Evolutionary conservation across 73 alveolate genomes (phyloP).

Genomic region (Tetrahymena thermophila): DNA sequence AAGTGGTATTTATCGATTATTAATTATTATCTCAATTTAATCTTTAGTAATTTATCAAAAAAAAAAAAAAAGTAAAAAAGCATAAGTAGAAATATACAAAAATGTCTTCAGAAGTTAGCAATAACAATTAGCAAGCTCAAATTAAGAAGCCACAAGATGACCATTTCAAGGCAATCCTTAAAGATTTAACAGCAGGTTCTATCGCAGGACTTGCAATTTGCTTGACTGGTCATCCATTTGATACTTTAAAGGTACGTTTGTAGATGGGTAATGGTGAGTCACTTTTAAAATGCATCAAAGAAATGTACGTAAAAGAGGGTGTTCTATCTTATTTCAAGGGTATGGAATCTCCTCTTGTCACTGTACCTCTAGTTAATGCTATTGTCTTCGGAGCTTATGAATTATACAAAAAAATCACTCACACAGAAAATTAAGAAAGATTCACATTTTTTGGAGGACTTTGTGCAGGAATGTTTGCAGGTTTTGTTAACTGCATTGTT

Average conservation of each 20-base stretch:
- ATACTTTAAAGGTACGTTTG: slow-evolving; percentile 37
- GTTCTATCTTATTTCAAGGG: slow-evolving; percentile 47
- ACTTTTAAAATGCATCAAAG: not conserved
- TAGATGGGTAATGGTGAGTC: slow-evolving; percentile 11
- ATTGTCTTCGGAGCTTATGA: slow-evolving; percentile 53
- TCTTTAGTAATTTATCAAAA: not conserved
- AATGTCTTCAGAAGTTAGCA: not conserved
- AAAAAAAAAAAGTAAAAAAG: not conserved
- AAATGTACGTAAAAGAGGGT: slow-evolving; percentile 21
- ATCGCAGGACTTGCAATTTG: slow-evolving; percentile 24
- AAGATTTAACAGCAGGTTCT: slow-evolving; percentile 32
- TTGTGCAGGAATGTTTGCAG: slow-evolving; percentile 47
- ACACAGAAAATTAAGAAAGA: not conserved
- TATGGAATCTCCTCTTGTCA: slow-evolving; percentile 41
- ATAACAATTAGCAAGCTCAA: not conserved
- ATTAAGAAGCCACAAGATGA: not conserved
- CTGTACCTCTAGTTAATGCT: slow-evolving; percentile 51
- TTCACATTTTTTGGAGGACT: slow-evolving; percentile 26
- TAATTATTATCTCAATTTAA: not conserved
- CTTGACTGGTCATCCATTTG: slow-evolving; percentile 35
- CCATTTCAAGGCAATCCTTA: not conserved
- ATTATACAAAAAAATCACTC: slow-evolving; percentile 20
- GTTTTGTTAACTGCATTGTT: slow-evolving; percentile 29
- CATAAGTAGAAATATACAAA: not conserved
- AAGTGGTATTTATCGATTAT: not conserved